phyloP scores from a whole-genome alignment of 1,284 basidiomycete species.

The Sanghuangporus weigelae region DNA sequence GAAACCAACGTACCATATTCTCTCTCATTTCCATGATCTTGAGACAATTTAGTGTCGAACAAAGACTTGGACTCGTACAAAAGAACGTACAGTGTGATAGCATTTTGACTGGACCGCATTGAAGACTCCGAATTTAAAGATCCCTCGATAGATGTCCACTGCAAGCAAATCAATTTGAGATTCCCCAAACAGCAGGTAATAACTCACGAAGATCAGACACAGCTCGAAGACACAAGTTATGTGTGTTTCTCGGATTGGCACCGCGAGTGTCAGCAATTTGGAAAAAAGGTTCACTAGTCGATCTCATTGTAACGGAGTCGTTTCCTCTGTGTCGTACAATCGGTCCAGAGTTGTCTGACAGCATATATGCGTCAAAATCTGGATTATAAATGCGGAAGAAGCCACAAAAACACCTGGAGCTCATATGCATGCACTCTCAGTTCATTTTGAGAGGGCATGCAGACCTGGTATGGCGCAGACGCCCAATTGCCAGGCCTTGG shows the following conservation, averaged over 20 bases:
- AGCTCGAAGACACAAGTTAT: constrained; percentile 53
- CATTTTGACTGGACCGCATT: constrained; percentile 87
- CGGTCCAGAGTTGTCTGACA: neutral
- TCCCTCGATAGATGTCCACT: constrained; percentile 77
- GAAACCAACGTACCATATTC: constrained; percentile 58
- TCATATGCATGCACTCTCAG: neutral
- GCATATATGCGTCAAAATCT: constrained; percentile 12
- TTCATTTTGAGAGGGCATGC: neutral
- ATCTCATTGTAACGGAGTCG: neutral
- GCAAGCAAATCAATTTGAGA: constrained; percentile 7
- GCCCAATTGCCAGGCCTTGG: neutral
- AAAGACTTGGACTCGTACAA: constrained; percentile 6
- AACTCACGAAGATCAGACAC: constrained; percentile 67
- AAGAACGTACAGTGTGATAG: constrained; percentile 60
- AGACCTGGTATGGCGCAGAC: neutral
- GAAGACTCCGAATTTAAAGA: constrained; percentile 87
- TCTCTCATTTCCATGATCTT: constrained; percentile 66
- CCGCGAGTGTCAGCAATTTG: constrained; percentile 8
- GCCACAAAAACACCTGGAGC: neutral
- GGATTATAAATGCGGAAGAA: neutral
- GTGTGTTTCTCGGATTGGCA: constrained; percentile 33
- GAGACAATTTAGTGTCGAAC: neutral
- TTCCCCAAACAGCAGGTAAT: neutral
- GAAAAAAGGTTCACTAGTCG: neutral
- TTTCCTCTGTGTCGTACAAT: neutral